Percentiles rank a stretch among this genome's conserved stretches.
phyloP scores from a whole-genome alignment of 495 filamentous ascomycete genomes.

The Cryomyces minteri region DNA sequence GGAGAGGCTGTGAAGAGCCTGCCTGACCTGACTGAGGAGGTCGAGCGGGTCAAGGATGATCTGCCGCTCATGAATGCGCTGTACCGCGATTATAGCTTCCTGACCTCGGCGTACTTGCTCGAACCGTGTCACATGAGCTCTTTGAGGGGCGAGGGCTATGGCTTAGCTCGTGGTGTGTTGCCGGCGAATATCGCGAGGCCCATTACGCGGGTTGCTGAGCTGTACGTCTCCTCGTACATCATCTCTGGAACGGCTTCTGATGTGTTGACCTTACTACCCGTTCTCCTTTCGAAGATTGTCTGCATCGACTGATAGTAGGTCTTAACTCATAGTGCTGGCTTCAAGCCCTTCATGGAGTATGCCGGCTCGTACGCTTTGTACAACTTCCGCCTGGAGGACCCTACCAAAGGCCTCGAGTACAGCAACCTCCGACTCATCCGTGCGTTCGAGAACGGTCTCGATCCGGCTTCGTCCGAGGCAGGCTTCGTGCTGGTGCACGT shows the following conservation, averaged over 20 bases:
- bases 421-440: slow-evolving; percentile 70
- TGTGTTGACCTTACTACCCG: background rate
- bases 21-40: slow-evolving; percentile 50
- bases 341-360: slow-evolving; percentile 90
- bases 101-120: slow-evolving; percentile 75
- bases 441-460: slow-evolving; percentile 73
- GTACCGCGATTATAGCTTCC: slow-evolving; percentile 79
- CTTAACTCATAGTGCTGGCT: slow-evolving; percentile 29
- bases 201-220: slow-evolving; percentile 55
- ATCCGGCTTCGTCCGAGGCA: slow-evolving; percentile 74
- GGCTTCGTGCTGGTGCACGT: slow-evolving; percentile 51
- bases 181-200: slow-evolving; percentile 53
- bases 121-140: slow-evolving; percentile 79
- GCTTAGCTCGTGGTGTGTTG: slow-evolving; percentile 50
- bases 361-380: slow-evolving; percentile 80
- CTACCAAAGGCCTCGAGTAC: slow-evolving; percentile 45
- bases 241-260: background rate
- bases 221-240: slow-evolving; percentile 35
- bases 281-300: background rate
- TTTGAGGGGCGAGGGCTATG: slow-evolving; percentile 48
- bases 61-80: slow-evolving; percentile 61
- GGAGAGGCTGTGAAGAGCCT: slow-evolving; percentile 52
- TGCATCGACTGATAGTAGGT: background rate
- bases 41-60: slow-evolving; percentile 52
- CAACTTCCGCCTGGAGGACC: slow-evolving; percentile 63